Evolutionary conservation across 176 grass and related monocot genomes (phyloP), one percentile per base, ranked within the genome.

Genomic region (Canna indica): DNA sequence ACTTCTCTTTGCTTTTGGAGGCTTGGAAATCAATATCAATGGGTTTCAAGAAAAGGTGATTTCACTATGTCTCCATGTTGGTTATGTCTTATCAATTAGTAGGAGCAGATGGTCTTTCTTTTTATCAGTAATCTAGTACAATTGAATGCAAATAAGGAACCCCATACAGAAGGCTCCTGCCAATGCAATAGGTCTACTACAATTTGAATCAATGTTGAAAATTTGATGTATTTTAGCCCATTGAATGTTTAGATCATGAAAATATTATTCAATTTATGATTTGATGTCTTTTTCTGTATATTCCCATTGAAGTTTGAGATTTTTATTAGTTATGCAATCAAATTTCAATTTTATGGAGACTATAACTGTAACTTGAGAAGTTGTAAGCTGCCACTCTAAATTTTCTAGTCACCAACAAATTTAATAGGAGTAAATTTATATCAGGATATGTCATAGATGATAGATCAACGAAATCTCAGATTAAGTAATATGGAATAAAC

Each of bases 21-120:
- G 93, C 88, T 36, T 97, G 93, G 93, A 92, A 87, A 69, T 88
- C 93, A 73, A 52, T 97, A 75, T 92, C 89, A 2, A 90, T 97
- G 93, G 93, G 89, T 36, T 97, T 90, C 65, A 97, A 97, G 61
- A 80, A 83, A 90, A 97, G 93, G 93, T 97, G 79, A 65, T 70
- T 48, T 70, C 29, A 65, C 62, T 66, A 38, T 32, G 38, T 66
- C 5, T 39, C 4, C 63, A 38, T 41, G 22, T 66, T 33, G 14
- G 4, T 63, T 33, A 63, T 63, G 12, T 29, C 14, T 34, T 7
- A 20, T 32, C 6, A 32, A 17, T 15, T 63, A 15, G 27, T 17
- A 9, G 63, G 9, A 20, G 45, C 5, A 73, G 34, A 34, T n/a
- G 14, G 9, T 50, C 54, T 36, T 68, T 54, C 36, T 69, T 25